Conservation (phyloP, 345 rosid genomes). For the Citropsis articulata region DNA sequence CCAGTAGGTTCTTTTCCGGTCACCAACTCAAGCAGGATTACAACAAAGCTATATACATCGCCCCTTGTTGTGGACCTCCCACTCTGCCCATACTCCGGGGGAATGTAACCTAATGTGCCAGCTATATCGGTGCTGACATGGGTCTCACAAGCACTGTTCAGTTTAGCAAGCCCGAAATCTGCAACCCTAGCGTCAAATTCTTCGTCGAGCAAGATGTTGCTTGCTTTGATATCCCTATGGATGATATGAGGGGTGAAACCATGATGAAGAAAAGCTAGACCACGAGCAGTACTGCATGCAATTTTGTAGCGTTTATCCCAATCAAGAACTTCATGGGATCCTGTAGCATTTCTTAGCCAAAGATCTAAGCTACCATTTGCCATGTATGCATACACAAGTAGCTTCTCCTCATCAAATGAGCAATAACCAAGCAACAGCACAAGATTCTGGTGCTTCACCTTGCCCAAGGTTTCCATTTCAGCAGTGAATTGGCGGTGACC, state of each 20-base stretch:
- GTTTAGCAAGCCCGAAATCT: constrained; percentile 82
- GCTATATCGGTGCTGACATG: constrained; percentile 89
- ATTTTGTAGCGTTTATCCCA: constrained; percentile 80
- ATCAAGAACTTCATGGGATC: constrained; percentile 62
- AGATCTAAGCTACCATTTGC: constrained; percentile 83
- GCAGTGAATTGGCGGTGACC: constrained; percentile 57
- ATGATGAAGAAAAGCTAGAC: constrained; percentile 84
- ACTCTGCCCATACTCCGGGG: constrained; percentile 94
- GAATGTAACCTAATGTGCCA: constrained; percentile 84
- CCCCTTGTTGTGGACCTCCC: constrained; percentile 73
- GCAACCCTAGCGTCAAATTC: constrained; percentile 88
- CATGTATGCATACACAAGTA: constrained; percentile 92
- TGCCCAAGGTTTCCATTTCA: constrained; percentile 66
- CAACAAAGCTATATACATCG: constrained; percentile 93
- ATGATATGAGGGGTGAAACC: constrained; percentile 89
- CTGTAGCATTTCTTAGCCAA: constrained; percentile 69
- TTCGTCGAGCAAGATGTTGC: constrained; percentile 70
- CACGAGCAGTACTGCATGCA: constrained; percentile 71
- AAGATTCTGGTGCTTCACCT: constrained; percentile 88
- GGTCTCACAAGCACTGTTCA: constrained; percentile 90
- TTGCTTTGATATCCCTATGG: constrained; percentile 87
- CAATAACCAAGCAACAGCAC: constrained; percentile 87
- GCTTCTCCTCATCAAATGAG: constrained; percentile 75
- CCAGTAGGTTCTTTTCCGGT: constrained; percentile 95
- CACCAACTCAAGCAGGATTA: constrained; percentile 77